Conservation (phyloP, 805 yeast species). For the Wickerhamomyces subpelliculosus region DNA sequence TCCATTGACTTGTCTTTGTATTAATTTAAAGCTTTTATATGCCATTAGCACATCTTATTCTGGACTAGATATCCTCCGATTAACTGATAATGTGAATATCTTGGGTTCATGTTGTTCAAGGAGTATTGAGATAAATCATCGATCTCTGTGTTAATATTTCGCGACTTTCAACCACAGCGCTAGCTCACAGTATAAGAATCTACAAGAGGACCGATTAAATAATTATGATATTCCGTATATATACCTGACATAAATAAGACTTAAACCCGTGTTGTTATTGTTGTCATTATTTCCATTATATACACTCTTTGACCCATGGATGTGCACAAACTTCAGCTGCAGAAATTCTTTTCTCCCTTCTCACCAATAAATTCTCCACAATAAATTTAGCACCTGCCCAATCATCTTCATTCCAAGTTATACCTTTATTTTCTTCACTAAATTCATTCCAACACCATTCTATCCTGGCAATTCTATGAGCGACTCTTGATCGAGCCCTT, state of each 20-base stretch:
- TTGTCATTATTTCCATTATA: no score
- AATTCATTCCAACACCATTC: slow-evolving; percentile 82
- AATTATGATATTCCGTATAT: no score
- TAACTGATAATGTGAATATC: no score
- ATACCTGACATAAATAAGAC: no score
- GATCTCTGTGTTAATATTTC: no score
- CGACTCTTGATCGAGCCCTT: slow-evolving; percentile 49
- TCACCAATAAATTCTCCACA: slow-evolving; percentile 43
- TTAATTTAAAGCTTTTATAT: background rate
- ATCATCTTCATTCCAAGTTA: slow-evolving; percentile 14
- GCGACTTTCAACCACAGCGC: no score
- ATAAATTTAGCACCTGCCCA: slow-evolving; percentile 43
- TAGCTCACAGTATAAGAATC: no score
- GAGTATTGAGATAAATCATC: no score
- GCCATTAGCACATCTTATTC: background rate
- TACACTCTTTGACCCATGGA: slow-evolving; percentile 30
- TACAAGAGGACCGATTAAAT: no score
- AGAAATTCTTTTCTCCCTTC: slow-evolving; percentile 38
- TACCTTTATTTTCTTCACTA: slow-evolving; percentile 26
- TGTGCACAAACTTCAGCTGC: slow-evolving; percentile 26
- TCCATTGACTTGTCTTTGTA: background rate
- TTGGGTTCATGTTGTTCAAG: no score
- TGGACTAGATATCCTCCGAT: no score
- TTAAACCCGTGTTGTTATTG: no score
- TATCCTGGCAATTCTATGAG: slow-evolving; percentile 86